Evolutionary conservation across 1,284 basidiomycete species (phyloP), one percentile per base, ranked within the genome.

Genomic region (Bondarzewia mesenterica): DNA sequence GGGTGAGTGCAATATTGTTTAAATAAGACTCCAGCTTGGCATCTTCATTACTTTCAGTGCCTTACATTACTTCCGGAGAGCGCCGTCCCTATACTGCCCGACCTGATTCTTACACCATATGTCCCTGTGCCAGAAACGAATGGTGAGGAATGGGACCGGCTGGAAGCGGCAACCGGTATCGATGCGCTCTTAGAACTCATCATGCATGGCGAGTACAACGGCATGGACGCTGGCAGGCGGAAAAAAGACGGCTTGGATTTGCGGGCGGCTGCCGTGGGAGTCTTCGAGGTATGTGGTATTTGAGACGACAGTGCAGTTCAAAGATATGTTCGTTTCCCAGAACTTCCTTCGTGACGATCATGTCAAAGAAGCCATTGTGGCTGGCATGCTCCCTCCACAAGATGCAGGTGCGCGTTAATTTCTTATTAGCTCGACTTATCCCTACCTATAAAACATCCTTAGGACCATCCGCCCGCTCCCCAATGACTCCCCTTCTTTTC

Each of bases 121-220:
- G 77, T 88, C 61, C 87, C 87, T 27, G 87, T 90, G 15, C 85
- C 87, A 5, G 87, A 87, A 54, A 83, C 85, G 1, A 85, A 86
- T 54, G 87, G 85, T n/a, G 88, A 89, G 65, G 87, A 90, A 62
- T 90, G 87, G 87, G 87, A 90, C 62, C 75, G 86, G 23, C 63
- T 90, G 22, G 86, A 89, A 54, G 73, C 80, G 5, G 75, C 83
- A 2, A 80, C 82, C n/a, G 82, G 83, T 0, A 69, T 89, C n/a
- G 87, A 89, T 58, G 80, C 73, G 0, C 71, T 89, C 4, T 75
- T 88, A 0, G 85, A 88, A 57, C 72, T 87, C 15, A 74, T 74
- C n/a, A 64, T 89, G 47, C 79, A 86, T 52, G 87, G 87, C 3
- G 87, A 90, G 65, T 90, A 88, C 60, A 83, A 84, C 51, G 82